A percentile compares a stretch with the other conserved stretches of the same genome.
These are phyloP conservation scores for Boechera divaricarpa DNA, from an alignment of 345 rosid species.

Conservation along the genomic window DNA sequence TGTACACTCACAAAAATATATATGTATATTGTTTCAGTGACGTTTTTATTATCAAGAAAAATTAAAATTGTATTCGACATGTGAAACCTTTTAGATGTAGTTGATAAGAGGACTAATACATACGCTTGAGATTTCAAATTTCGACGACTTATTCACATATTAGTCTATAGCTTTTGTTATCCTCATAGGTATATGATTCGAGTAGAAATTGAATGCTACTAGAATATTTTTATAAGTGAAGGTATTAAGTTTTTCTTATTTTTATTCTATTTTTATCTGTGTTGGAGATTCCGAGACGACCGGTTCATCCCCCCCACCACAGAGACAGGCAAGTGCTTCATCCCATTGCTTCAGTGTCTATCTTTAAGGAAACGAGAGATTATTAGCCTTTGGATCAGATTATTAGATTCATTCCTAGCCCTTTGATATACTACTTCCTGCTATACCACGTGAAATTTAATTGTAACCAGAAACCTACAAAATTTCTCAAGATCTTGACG, in stretches of 20 bases:
- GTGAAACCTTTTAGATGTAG: no score
- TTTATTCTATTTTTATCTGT: background rate
- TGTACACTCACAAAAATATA: no score
- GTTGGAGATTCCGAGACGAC: constrained; percentile 28
- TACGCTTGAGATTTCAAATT: no score
- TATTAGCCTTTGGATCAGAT: constrained; percentile 19
- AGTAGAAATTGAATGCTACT: background rate
- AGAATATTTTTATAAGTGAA: background rate
- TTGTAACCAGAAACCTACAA: constrained; percentile 13
- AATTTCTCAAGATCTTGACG: background rate
- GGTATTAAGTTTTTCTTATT: background rate
- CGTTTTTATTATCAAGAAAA: no score
- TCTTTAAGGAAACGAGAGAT: constrained; percentile 35
- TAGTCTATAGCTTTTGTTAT: no score
- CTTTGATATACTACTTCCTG: constrained; percentile 23
- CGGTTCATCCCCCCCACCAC: constrained; percentile 1
- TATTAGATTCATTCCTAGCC: constrained; percentile 4
- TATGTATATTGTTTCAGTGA: no score
- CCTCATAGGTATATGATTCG: no score
- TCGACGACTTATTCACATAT: no score
- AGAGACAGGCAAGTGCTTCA: constrained; percentile 30
- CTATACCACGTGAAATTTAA: constrained; percentile 29
- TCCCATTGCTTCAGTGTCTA: constrained; percentile 39
- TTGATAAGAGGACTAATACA: no score
- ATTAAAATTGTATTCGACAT: no score